Evolutionary conservation across 129 eudicot species (phyloP), one percentile per base, ranked within the genome.

Genomic region (Escallonia rubra): DNA sequence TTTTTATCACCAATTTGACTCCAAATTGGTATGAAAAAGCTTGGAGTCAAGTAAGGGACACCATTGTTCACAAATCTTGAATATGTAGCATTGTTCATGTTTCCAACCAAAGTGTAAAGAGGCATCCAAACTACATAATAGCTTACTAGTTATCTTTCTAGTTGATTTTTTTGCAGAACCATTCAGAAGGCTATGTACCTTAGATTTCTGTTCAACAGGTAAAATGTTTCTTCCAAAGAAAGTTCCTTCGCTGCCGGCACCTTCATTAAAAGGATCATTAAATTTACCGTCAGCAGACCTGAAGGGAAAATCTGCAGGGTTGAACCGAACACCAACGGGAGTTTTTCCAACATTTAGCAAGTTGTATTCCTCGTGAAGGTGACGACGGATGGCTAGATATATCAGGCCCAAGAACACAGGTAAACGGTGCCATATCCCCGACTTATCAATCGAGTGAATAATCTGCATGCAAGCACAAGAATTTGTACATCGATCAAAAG

Each of bases 221-320:
- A 70, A 74, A 54, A 82, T 69, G 39, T 86, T 86, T 71, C 93
- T 70, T 74, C 93, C 88, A 69, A 86, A 86, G 79, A 82, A 86
- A 72, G 81, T 76, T 15, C 83, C 86, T 46, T 79, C 66, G 14
- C 76, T 56, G 3, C 92, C 92, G 10, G 79, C 75, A 49, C 43
- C 81, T 50, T 61, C 85, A 46, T 86, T 74, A 63, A 76, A 79
- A 15, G 87, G 87, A 64, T 85, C 85, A 66, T 86, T 79, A 45
- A 65, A 79, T 61, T 71, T 72, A 6, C 83, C 81, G 14, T 82
- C 83, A 13, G 75, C 85, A 13, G 87, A 66, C 66, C 83, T 67
- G 59, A 64, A 81, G 2, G 87, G 87, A 57, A 61, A 67, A 57
- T 82, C 87, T 1, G 23, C 67, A 7, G 87, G 83, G 47, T 82